Base-by-base conservation (phyloP, 2,329 filamentous ascomycete genomes). In the Cladobotryum mycophilum region DNA sequence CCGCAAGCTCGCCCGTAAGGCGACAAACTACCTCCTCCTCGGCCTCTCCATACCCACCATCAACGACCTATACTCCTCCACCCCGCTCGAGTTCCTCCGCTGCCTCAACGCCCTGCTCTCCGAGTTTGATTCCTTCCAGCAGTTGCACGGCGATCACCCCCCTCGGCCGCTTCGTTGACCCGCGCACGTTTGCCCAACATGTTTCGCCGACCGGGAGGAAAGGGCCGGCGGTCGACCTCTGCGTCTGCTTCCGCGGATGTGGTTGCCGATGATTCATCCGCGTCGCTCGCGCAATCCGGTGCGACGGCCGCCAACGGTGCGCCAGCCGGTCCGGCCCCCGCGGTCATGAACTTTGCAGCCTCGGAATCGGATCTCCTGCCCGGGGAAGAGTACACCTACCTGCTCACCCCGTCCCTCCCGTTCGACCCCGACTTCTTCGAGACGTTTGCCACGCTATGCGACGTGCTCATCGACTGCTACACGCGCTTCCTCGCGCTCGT, bases 341-440 rank as follows among this genome's bases (percentile, higher is more conserved):
- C 72, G 41, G 75, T 81, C 17, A 79, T 80, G 63, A 76, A 72
- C 55, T 82, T 84, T 61, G 78, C 71, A 49, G 78, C 76, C 46
- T 80, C 76, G 55, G 81, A 78, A 61, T 79, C 75, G 7, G 87
- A 89, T 56, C 76, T 89, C 20, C 72, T 88, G 1, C 85, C 87
- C 0, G 89, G 90, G 36, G 90, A 95, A 63, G 89, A 95, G 61
- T 99, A 96, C 67, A 82, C 84, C 0, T 85, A 92, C 65, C 76
- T 99, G 2, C 78, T 96, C 17, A 97, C 92, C n/a, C 93, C 93
- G 0, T 86, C 84, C 14, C 72, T 99, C 44, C 93, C 93, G 0
- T 99, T 99, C 64, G 91, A 97, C 57, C 93, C 93, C 0, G 93
- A 99, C 69, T 99, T 96, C 63, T 93, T 92, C 67, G 90, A 95